Evolutionary conservation across 768 basidiomycete species (phyloP), one percentile per base, ranked within the genome.

Genomic region (Clitopilus hobsonii): DNA sequence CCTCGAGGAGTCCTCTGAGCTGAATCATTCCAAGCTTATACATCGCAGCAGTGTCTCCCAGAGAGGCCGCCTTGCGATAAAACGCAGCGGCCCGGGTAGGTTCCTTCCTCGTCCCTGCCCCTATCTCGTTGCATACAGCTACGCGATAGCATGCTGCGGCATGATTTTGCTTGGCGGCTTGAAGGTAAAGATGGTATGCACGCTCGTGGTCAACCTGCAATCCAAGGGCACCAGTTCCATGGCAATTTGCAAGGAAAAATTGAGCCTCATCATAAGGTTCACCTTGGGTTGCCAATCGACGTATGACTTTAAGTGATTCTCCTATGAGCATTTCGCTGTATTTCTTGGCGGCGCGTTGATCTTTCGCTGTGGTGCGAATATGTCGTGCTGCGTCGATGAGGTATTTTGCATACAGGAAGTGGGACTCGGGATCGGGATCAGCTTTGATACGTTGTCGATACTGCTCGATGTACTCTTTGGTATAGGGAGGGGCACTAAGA

Each of bases 21-120:
- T 97, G 79, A 59, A 98, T 90, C 88, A 97, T 95, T n/a, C 94
- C 94, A n/a, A 99, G 84, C 70, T 98, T 98, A 76, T 97, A 98
- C 97, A 98, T 99, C 2, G 94, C 97, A 24, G 96, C 86, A 0
- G 96, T 98, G 68, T 98, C 97, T 18, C 95, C 95, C 29, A 98
- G 75, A 1, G 94, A 94, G 7, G 94, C 94, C 3, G 97, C 92
- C 69, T 98, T 98, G 57, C 95, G 86, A 73, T 98, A 98, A 67
- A 99, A 98, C 4, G 94, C 88, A 24, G 94, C 87, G 6, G 97
- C 97, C 45, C 97, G 83, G 20, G 85, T 78, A 0, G 86, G 86
- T 64, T 98, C 96, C 62, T 86, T 81, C 61, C 89, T 83, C 1
- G 97, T 99, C 26, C 97, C 97, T 2, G 94, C 95, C 23, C 97